phyloP scores from a whole-genome alignment of 78 protist genomes.

The Speleostelium caveatum region DNA sequence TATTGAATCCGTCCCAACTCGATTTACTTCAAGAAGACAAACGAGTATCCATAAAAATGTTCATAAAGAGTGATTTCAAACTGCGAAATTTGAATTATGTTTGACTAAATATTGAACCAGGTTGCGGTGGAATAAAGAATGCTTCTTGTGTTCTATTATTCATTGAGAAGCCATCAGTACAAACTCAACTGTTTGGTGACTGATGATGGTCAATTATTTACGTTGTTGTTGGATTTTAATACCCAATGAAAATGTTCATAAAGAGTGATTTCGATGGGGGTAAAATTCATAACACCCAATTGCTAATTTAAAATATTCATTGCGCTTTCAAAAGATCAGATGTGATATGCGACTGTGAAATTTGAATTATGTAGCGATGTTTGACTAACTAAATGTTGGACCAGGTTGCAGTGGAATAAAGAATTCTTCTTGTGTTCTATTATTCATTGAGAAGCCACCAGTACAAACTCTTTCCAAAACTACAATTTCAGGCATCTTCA shows the following conservation, averaged over 20 bases:
- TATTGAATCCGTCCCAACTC: no score
- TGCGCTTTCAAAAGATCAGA: slow-evolving; percentile 94
- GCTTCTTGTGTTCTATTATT: slow-evolving; percentile 28
- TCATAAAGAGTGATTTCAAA: slow-evolving; percentile 89
- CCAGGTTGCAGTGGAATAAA: slow-evolving; percentile 80
- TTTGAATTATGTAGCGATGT: slow-evolving; percentile 83
- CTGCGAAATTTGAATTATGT: slow-evolving; percentile 80
- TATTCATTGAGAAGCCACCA: neutral
- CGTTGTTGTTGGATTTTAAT: no score
- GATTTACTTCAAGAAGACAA: neutral
- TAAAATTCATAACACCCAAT: slow-evolving; percentile 92
- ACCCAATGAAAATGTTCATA: no score
- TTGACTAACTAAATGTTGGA: slow-evolving; percentile 56
- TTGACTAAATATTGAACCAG: slow-evolving; percentile 42
- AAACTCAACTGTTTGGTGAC: no score
- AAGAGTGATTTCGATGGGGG: slow-evolving; percentile 89
- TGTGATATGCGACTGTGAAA: slow-evolving; percentile 92
- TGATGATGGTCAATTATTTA: no score
- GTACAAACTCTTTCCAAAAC: slow-evolving; percentile 37
- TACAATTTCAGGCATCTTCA: slow-evolving; percentile 46
- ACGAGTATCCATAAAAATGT: slow-evolving; percentile 53
- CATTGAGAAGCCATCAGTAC: slow-evolving; percentile 13
- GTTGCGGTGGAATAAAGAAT: slow-evolving; percentile 80
- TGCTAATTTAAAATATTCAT: slow-evolving; percentile 89
- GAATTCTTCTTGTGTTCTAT: slow-evolving; percentile 33